Evolutionary conservation across 495 filamentous ascomycete genomes (phyloP), one percentile per base, ranked within the genome.

Genomic region (Echria macrotheca): DNA sequence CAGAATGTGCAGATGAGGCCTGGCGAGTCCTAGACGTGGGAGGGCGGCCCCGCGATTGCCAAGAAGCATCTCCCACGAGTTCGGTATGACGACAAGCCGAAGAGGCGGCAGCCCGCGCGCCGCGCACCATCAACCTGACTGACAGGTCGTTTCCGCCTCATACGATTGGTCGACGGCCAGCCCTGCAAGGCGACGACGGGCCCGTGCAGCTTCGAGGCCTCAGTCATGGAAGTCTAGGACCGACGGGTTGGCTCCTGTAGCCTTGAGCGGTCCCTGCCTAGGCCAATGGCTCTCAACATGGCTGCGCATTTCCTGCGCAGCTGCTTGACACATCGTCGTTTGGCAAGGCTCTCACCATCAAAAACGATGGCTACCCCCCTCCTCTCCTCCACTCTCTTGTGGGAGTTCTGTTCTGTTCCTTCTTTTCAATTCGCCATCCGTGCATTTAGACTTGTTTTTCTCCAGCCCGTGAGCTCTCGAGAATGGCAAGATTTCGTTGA

Each of bases 71-170:
- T 32, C 33, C 45, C 46, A 48, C 46, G 35, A 38, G 46, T 48
- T 48, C 33, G 46, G 46, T 48, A 48, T 48, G 53, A 52, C 49
- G 48, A 37, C 42, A 52, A 44, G 47, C n/a, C 53, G 41, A 32
- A 29, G 4, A 8, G 25, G 42, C 42, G 42, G 42, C 17, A 36
- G 24, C 7, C 37, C 36, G 44, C 40, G 17, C 47, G 33, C 47
- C 33, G n/a, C n/a, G n/a, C n/a, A n/a, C n/a, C n/a, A n/a, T n/a
- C n/a, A n/a, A n/a, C n/a, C n/a, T 5, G 35, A 37, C 35, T 37
- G 35, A 18, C 35, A 37, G 15, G 35, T 18, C 35, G 32, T 42
- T 37, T n/a, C n/a, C n/a, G n/a, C n/a, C n/a, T n/a, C n/a, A n/a
- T n/a, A n/a, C n/a, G n/a, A n/a, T n/a, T n/a, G n/a, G n/a, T 18